phyloP scores from a whole-genome alignment of 495 filamentous ascomycete species.

The Talaromyces proteolyticus region DNA sequence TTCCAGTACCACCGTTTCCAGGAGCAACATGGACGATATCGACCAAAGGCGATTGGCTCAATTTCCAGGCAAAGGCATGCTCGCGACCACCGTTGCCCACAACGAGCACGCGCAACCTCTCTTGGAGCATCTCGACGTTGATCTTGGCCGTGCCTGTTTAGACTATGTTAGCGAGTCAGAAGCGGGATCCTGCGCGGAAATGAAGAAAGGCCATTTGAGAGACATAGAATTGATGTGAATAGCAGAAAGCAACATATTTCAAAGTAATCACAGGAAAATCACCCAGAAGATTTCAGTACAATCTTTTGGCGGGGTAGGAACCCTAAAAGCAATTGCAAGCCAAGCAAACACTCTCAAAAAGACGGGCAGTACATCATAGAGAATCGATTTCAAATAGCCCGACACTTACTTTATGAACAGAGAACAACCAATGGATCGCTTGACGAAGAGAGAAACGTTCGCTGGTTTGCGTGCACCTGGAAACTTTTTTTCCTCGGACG shows the following conservation, averaged over 20 bases:
- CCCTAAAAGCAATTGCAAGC: too few relatives aligned
- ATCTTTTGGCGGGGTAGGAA: too few relatives aligned
- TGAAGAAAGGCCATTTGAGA: too few relatives aligned
- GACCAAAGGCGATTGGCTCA: slow-evolving; percentile 67
- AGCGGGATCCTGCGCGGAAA: too few relatives aligned
- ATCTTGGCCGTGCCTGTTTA: background rate
- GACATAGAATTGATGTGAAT: too few relatives aligned
- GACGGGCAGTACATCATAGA: background rate
- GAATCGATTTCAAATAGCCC: too few relatives aligned
- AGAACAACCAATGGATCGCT: background rate
- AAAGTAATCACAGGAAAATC: too few relatives aligned
- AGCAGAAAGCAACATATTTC: too few relatives aligned
- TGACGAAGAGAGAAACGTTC: background rate
- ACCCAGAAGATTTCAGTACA: too few relatives aligned
- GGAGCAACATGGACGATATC: slow-evolving; percentile 44
- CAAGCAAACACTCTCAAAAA: too few relatives aligned
- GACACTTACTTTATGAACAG: too few relatives aligned
- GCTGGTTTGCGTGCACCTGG: background rate
- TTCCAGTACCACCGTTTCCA: slow-evolving; percentile 87
- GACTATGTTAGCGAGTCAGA: background rate
- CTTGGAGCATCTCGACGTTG: slow-evolving; percentile 36
- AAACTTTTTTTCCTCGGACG: slow-evolving; percentile 5
- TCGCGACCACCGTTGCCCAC: slow-evolving; percentile 92
- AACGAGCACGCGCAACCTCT: slow-evolving; percentile 62
- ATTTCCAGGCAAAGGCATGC: slow-evolving; percentile 92